Base-by-base conservation (phyloP, 192 early-diverging fungal genomes). In the Coemansia biformis region DNA sequence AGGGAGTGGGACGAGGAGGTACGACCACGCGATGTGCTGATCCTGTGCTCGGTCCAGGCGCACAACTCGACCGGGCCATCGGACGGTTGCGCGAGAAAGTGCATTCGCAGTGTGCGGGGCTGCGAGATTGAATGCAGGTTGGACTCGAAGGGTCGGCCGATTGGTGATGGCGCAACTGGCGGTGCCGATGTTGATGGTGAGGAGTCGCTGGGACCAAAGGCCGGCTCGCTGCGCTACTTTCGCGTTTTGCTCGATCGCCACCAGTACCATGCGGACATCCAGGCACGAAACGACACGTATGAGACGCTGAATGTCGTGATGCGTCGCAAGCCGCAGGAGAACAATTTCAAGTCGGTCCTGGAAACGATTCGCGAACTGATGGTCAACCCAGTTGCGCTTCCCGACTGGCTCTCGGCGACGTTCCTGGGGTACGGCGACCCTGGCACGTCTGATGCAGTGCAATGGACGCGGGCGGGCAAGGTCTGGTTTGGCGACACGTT, bases 381-480 rank as follows among this genome's bases (percentile, higher is more conserved):
- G 83, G 80, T 38, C 5, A 29, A 43, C 13, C 87, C 63, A 0
- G 29, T 28, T 3, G 3, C 13, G 39, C 80, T 98, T 2, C 97
- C 97, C 8, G 80, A 81, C 9, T 99, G 97, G 97, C 67, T 99
- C 15, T 78, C 86, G 14, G 78, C 93, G 32, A 83, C 91, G 3
- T 88, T 97, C 32, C 74, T 99, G 18, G 97, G 97, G 34, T 99
- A 99, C 57, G 96, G 95, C 45, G 89, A 98, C 50, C 90, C 91
- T 1, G 72, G 67, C 17, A 82, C 80, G 45, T 86, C 89, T 3
- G 73, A 58, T 0, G 57, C 58, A 1, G 8, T 44, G 76, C 76
- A 13, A 50, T 72, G 5, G 4, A 67, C 78, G 12, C 70, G 59
- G 6, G 51, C 81, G 0, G 59, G 59, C 12, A 69, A 69, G n/a